Evolutionary conservation across 176 grass and related monocot genomes (phyloP).

Genomic region (Neostapfia colusana): DNA sequence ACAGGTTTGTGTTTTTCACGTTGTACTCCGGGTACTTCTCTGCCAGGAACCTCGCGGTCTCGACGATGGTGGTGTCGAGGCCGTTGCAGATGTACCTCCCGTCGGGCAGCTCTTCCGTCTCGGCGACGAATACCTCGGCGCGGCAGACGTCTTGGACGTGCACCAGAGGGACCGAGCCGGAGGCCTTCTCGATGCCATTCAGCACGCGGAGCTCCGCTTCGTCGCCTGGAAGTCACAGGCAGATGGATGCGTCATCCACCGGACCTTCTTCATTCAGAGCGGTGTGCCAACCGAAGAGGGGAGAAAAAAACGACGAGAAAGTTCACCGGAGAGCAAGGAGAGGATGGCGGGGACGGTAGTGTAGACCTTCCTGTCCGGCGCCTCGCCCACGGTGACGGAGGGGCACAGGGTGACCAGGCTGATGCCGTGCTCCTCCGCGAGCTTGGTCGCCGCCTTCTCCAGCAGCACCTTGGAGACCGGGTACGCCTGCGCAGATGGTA

Average conservation of each 20-base stretch:
- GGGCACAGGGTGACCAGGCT: slow-evolving; percentile 48
- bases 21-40: slow-evolving; percentile 42
- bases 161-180: slow-evolving; percentile 10
- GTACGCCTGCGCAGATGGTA: slow-evolving; percentile 37
- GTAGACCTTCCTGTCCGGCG: slow-evolving; percentile 19
- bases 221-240: not conserved
- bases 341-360: slow-evolving; percentile 37
- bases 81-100: slow-evolving; percentile 50
- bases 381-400: slow-evolving; percentile 21
- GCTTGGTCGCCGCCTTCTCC: slow-evolving; percentile 41
- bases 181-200: slow-evolving; percentile 17
- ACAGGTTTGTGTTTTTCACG: slow-evolving; percentile 1
- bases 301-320: not conserved
- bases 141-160: slow-evolving; percentile 50
- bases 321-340: slow-evolving; percentile 43
- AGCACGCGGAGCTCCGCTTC: not conserved
- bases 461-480: slow-evolving; percentile 46
- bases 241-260: not conserved
- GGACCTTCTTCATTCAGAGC: not conserved
- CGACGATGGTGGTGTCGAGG: slow-evolving; percentile 19
- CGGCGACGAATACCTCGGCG: slow-evolving; percentile 41
- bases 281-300: too few relatives aligned
- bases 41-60: slow-evolving; percentile 27
- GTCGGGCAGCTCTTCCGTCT: not conserved
- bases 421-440: slow-evolving; percentile 34